Evolutionary conservation across 345 rosid genomes (phyloP).

Genomic region (Psidium guajava): DNA sequence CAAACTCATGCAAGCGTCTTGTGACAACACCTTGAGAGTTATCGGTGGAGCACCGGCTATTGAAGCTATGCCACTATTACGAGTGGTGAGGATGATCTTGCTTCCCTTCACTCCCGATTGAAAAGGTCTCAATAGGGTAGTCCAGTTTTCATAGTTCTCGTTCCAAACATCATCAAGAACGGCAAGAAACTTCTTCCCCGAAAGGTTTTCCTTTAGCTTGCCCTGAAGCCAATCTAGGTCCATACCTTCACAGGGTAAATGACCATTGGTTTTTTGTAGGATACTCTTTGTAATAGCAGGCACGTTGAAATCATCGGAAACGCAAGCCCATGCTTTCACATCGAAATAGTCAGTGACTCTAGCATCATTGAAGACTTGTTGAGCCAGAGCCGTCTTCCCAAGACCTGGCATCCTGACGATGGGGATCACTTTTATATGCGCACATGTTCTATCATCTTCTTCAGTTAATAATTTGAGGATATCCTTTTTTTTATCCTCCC

Average conservation of each 20-base stretch:
- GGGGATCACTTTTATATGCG: background rate
- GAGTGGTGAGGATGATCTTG: background rate
- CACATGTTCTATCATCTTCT: too few species aligned
- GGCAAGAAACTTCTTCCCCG: background rate
- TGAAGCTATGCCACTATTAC: fast-evolving
- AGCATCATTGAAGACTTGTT: background rate
- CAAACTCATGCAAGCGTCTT: too few species aligned
- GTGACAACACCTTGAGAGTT: too few species aligned
- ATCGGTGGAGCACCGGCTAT: too few species aligned
- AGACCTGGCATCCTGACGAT: background rate
- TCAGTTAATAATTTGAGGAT: too few species aligned
- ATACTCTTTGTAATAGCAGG: background rate
- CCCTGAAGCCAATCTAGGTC: background rate
- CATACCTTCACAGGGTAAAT: fast-evolving
- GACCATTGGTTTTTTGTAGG: fast-evolving
- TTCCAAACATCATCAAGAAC: background rate
- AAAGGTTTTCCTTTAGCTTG: background rate
- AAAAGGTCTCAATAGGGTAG: background rate
- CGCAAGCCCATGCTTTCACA: background rate
- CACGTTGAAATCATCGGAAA: background rate
- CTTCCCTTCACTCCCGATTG: background rate
- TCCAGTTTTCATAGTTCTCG: background rate
- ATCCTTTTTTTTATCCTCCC: too few species aligned
- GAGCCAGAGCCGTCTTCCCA: background rate
- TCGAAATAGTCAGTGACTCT: fast-evolving